A percentile compares a stretch with the other conserved stretches of the same genome.
These are phyloP conservation scores for Nephromyces sp. DNA, from an alignment of 169 alveolate genomes.

Conservation along the genomic window DNA sequence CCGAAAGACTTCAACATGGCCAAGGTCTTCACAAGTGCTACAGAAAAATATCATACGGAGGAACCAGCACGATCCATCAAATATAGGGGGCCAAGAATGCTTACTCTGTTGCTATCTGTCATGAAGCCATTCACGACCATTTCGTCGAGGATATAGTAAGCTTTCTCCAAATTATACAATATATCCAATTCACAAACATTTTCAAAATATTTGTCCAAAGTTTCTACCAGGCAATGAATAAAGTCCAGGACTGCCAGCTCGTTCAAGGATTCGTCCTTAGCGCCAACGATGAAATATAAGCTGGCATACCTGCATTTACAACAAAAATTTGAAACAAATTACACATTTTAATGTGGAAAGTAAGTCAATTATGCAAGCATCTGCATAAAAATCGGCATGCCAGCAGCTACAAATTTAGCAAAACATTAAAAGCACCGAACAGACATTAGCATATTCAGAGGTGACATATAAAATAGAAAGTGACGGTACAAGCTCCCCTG, in stretches of 20 bases:
- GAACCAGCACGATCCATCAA: not conserved
- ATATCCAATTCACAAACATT: constrained; percentile 88
- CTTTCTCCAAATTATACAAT: constrained; percentile 94
- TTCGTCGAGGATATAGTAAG: constrained; percentile 93
- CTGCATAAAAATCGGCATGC: too few relatives aligned
- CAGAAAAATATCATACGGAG: too few relatives aligned
- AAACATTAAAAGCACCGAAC: too few relatives aligned
- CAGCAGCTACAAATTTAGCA: too few relatives aligned
- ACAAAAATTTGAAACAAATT: too few relatives aligned
- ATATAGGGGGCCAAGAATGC: constrained; percentile 1
- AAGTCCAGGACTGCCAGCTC: constrained; percentile 91
- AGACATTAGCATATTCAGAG: too few relatives aligned
- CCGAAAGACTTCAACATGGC: too few relatives aligned
- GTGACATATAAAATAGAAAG: too few relatives aligned
- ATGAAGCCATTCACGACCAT: constrained; percentile 64
- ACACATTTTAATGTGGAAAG: too few relatives aligned
- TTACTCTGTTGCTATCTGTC: constrained; percentile 15
- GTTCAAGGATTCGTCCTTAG: constrained; percentile 67
- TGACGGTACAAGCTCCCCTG: too few relatives aligned
- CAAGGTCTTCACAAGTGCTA: too few relatives aligned
- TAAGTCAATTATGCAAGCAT: too few relatives aligned
- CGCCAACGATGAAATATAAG: constrained; percentile 87
- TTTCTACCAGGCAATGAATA: constrained; percentile 93
- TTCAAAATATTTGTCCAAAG: constrained; percentile 91
- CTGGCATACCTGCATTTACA: constrained; percentile 83